Percentiles rank a stretch among this genome's conserved stretches.
These are phyloP conservation scores for Apiospora rasikravindrae DNA, from an alignment of 2,329 filamentous ascomycete species.

Conservation along the genomic window DNA sequence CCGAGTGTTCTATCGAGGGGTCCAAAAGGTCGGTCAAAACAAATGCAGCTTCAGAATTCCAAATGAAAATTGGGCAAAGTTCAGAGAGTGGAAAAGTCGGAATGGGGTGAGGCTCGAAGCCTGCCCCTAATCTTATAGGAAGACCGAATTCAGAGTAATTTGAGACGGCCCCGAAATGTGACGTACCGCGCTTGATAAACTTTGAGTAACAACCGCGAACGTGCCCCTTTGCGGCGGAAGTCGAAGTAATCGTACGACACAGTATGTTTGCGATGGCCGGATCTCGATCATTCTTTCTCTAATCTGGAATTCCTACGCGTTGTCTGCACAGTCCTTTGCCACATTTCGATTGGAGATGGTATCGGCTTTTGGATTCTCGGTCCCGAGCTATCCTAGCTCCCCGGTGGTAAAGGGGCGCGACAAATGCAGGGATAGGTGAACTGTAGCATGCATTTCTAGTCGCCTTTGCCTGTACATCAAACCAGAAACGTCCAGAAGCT, in stretches of 20 bases:
- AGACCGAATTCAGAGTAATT: neutral
- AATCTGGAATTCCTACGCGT: neutral
- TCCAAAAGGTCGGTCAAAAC: neutral
- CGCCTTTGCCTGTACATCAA: conserved; percentile 43
- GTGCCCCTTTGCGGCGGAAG: neutral
- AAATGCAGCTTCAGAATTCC: conserved; percentile 10
- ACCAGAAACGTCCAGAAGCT: conserved; percentile 98
- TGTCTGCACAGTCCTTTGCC: neutral
- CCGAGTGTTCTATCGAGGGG: neutral
- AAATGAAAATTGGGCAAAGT: conserved; percentile 14
- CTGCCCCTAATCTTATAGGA: conserved; percentile 12
- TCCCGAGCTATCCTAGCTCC: neutral
- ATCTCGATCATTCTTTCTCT: neutral
- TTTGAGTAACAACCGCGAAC: neutral
- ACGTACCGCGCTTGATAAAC: neutral
- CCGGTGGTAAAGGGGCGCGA: neutral
- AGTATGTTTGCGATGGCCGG: neutral
- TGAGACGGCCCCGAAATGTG: conserved; percentile 1
- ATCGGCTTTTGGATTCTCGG: neutral
- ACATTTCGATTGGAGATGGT: neutral
- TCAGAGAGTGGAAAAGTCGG: conserved; percentile 10
- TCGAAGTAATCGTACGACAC: neutral
- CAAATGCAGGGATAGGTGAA: neutral
- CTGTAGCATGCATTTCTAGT: neutral
- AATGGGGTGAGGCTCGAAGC: neutral